Evolutionary conservation across 2,329 filamentous ascomycete genomes (phyloP).

Genomic region (Paecilomyces sp.): DNA sequence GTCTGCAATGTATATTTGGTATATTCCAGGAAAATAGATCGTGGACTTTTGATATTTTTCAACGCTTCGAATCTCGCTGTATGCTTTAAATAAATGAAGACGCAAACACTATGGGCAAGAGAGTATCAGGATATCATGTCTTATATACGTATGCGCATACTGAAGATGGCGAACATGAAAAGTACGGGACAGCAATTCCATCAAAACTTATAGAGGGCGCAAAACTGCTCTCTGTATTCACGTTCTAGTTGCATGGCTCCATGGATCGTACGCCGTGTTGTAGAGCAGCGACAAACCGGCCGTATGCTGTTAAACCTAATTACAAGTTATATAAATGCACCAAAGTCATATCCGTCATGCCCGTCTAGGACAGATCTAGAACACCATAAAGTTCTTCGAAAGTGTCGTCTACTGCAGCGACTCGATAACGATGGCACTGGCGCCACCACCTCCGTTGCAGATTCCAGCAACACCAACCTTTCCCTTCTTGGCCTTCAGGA

Average conservation of each 20-base stretch:
- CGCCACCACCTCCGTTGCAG: constrained; percentile 96
- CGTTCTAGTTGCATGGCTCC: neutral
- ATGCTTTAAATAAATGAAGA: neutral
- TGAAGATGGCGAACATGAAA: neutral
- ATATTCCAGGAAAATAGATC: neutral
- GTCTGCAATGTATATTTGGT: neutral
- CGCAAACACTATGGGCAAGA: neutral
- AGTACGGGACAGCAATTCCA: neutral
- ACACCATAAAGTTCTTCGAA: neutral
- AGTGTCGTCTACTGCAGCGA: constrained; percentile 28
- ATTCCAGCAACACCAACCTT: constrained; percentile 94
- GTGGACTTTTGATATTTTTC: neutral
- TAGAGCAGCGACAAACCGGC: neutral
- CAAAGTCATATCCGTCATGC: neutral
- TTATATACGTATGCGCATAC: neutral
- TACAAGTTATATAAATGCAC: neutral
- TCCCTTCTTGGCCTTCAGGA: constrained; percentile 81
- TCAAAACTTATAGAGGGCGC: neutral
- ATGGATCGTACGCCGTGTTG: neutral
- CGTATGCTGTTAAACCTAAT: neutral
- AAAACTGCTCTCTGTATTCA: neutral
- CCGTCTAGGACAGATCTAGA: neutral
- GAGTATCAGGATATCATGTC: neutral
- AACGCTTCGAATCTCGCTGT: neutral
- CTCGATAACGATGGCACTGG: constrained; percentile 89